These are phyloP conservation scores for Immersiporthe knoxdaviesiana DNA, from an alignment of 2,329 filamentous ascomycete species.

Conservation along the genomic window DNA sequence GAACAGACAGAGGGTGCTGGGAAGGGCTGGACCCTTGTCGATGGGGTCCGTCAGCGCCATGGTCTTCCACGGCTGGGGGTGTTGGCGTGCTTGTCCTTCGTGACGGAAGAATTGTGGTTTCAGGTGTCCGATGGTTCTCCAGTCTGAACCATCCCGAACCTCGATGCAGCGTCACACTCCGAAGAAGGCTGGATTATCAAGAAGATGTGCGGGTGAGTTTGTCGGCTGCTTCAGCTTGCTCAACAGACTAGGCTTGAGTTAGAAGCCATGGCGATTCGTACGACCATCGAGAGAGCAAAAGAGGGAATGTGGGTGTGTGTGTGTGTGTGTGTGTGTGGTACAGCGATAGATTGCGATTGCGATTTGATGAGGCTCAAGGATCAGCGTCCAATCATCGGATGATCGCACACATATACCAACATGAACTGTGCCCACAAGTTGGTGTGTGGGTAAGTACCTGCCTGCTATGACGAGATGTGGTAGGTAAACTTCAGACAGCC, in stretches of 20 bases:
- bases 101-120: slow-evolving; percentile 25
- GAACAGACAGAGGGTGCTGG: slow-evolving; percentile 20
- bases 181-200: not conserved
- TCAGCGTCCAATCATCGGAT: slow-evolving; percentile 9
- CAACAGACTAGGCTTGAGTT: not conserved
- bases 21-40: slow-evolving; percentile 5
- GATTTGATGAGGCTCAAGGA: slow-evolving; percentile 21
- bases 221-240: not conserved
- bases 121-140: slow-evolving; percentile 16
- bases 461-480: not conserved
- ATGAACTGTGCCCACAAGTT: not conserved
- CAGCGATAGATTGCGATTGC: not conserved
- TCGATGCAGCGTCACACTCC: not conserved
- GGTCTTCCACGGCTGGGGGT: not conserved
- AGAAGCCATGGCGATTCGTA: not conserved
- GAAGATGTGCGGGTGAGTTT: not conserved
- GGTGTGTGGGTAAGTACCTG: not conserved
- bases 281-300: not conserved
- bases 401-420: not conserved
- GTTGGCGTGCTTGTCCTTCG: not conserved
- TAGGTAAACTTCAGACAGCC: not conserved
- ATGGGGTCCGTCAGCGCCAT: not conserved
- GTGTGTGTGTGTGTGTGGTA: not conserved
- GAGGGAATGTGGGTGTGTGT: no score
- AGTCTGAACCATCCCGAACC: not conserved